Evolutionary conservation across 805 yeast genomes (phyloP).

Genomic region (Clavispora santaluciae): DNA sequence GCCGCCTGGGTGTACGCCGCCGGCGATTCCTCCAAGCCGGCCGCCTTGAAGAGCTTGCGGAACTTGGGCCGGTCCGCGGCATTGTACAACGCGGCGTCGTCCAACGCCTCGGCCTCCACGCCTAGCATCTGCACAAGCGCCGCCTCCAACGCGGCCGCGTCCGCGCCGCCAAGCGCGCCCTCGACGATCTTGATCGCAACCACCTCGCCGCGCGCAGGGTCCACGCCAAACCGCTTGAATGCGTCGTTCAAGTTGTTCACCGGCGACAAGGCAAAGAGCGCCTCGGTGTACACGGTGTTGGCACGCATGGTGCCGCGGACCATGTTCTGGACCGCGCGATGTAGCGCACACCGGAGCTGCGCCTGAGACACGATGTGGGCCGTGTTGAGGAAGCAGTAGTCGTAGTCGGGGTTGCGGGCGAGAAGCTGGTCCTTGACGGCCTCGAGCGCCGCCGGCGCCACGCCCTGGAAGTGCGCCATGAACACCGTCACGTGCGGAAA

Average conservation of each 20-base stretch:
- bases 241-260: constrained; percentile 70
- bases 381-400: constrained; percentile 66
- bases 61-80: constrained; percentile 24
- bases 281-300: constrained; percentile 64
- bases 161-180: constrained; percentile 12
- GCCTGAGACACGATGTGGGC: constrained; percentile 52
- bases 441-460: constrained; percentile 33
- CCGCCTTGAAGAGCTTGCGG: constrained; percentile 34
- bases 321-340: constrained; percentile 54
- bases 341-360: constrained; percentile 57
- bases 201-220: constrained; percentile 41
- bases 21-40: constrained; percentile 15
- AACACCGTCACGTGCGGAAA: constrained; percentile 34
- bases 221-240: constrained; percentile 64
- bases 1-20: constrained; percentile 12
- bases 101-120: constrained; percentile 9
- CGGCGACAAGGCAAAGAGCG: constrained; percentile 65
- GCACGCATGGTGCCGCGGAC: constrained; percentile 50
- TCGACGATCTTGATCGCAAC: constrained; percentile 48
- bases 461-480: constrained; percentile 42
- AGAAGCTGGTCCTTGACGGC: constrained; percentile 43
- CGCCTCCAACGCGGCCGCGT: constrained; percentile 15
- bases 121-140: constrained; percentile 21
- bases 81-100: constrained; percentile 20
- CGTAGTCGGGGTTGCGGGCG: constrained; percentile 43